Conservation (phyloP, 805 yeast genomes). For the Ogataea wickerhamii region DNA sequence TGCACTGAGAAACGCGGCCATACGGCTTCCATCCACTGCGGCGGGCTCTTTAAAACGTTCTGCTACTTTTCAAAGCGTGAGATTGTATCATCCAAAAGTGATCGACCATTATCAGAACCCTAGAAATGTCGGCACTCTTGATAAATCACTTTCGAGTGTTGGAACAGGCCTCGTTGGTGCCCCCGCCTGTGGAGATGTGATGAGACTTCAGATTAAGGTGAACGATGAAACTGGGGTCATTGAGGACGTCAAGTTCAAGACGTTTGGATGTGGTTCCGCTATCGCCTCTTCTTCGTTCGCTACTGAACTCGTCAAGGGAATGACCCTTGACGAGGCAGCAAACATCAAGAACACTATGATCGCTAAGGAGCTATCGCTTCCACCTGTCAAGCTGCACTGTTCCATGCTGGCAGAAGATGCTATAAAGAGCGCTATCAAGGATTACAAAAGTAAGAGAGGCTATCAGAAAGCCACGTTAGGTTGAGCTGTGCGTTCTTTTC, state of each 20-base stretch:
- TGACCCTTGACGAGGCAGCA: constrained; percentile 89
- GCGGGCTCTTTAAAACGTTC: background rate
- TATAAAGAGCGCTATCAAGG: constrained; percentile 94
- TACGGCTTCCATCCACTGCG: background rate
- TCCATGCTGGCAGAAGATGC: constrained; percentile 99
- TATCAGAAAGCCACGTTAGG: constrained; percentile 55
- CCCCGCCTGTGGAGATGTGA: constrained; percentile 99
- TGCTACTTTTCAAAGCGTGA: constrained; percentile 5
- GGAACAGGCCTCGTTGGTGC: constrained; percentile 99
- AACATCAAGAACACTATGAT: constrained; percentile 89
- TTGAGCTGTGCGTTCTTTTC: constrained; percentile 26
- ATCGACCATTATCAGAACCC: constrained; percentile 97
- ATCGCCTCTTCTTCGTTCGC: constrained; percentile 94
- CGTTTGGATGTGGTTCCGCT: constrained; percentile 99
- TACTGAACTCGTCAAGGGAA: constrained; percentile 93
- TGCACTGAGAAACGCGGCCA: background rate
- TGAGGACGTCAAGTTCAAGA: constrained; percentile 93
- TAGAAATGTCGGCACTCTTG: constrained; percentile 91
- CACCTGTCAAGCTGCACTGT: constrained; percentile 97
- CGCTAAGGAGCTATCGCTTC: constrained; percentile 90
- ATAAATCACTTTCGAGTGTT: constrained; percentile 69
- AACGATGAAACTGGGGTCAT: constrained; percentile 87
- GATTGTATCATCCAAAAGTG: constrained; percentile 84
- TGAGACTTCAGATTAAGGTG: constrained; percentile 94
- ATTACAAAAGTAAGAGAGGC: constrained; percentile 80